Base-by-base conservation (phyloP, 225 moss, liverwort and hornwort genomes). In the Marchantia paleacea region DNA sequence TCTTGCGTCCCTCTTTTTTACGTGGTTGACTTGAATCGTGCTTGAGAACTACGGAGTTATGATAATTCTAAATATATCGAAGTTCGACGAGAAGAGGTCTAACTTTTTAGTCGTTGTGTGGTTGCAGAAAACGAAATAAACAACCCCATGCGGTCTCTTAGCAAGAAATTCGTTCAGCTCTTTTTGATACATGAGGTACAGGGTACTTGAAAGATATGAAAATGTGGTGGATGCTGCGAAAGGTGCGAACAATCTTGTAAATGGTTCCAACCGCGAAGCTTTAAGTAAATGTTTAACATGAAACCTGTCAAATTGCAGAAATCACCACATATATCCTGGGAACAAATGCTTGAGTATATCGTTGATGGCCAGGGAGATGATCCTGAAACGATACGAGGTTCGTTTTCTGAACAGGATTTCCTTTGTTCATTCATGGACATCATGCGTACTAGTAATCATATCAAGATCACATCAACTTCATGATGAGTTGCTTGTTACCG, bases 141-240 rank as follows among this genome's bases (percentile, higher is more conserved):
- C 74, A 86, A 86, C 53, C 82, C 90, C 73, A 83, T 93, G 79
- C 81, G 85, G 78, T 62, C 80, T 51, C 85, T 97, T 19, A 90
- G 92, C 81, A 91, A 84, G 74, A 88, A 86, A 75, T 89, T 97
- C 20, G 61, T 97, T 78, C 89, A 88, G 80, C 82, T 92, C 7
- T 97, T 97, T 80, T 80, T 95, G 39, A 74, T 82, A 28, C 89
- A 95, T 75, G 89, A 90, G 92, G 97, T 97, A 91, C 48, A 39
- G 39, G 11, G 52, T 2, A 65, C 25, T 11, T 22, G 65, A 11
- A 10, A 7, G 25, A 20, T 16, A 15, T 19, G 18, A 16, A 1
- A 15, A 15, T 58, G 4, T 14, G 15, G 16, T 16, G 20, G 18
- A 58, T 58, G 0, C 14, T 58, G 58, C 13, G 0, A 3, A 20